Evolutionary conservation across 129 eudicot genomes (phyloP).

Genomic region (Apium graveolens): DNA sequence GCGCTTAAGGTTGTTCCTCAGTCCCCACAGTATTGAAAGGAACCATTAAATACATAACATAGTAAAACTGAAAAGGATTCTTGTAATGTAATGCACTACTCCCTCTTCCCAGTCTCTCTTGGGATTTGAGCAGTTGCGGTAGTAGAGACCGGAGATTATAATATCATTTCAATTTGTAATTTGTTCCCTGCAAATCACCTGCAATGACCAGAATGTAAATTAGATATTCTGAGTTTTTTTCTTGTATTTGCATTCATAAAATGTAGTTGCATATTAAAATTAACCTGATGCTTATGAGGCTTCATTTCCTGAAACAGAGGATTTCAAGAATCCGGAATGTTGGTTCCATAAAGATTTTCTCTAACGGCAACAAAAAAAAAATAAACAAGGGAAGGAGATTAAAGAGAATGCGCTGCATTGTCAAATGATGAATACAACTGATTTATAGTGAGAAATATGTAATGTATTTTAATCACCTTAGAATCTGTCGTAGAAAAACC

Average conservation of each 20-base stretch:
- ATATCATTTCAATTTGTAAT: slow-evolving; percentile 5
- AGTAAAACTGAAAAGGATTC: slow-evolving; percentile 17
- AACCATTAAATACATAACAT: slow-evolving; percentile 17
- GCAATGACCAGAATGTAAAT: background rate
- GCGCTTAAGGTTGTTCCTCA: slow-evolving; percentile 49
- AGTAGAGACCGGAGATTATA: slow-evolving; percentile 5
- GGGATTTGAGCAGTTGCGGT: slow-evolving; percentile 16
- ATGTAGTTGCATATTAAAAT: background rate
- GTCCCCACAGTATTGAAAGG: slow-evolving; percentile 46
- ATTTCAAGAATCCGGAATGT: slow-evolving; percentile 37
- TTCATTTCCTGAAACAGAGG: slow-evolving; percentile 21
- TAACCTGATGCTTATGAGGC: slow-evolving; percentile 23
- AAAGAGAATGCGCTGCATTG: background rate
- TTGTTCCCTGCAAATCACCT: slow-evolving; percentile 24
- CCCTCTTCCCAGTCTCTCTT: background rate
- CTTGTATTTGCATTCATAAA: background rate
- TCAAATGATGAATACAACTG: background rate
- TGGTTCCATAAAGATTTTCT: slow-evolving; percentile 29
- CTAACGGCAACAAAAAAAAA: slow-evolving; percentile 10
- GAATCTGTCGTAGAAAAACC: slow-evolving; percentile 22
- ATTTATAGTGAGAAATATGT: background rate
- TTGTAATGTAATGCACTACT: slow-evolving; percentile 2
- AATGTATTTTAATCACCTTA: slow-evolving; percentile 22
- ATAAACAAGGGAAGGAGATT: background rate
- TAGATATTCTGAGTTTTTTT: background rate